Evolutionary conservation across 352 stramenopile genomes (phyloP).

Genomic region (Pythium grandisporangium): DNA sequence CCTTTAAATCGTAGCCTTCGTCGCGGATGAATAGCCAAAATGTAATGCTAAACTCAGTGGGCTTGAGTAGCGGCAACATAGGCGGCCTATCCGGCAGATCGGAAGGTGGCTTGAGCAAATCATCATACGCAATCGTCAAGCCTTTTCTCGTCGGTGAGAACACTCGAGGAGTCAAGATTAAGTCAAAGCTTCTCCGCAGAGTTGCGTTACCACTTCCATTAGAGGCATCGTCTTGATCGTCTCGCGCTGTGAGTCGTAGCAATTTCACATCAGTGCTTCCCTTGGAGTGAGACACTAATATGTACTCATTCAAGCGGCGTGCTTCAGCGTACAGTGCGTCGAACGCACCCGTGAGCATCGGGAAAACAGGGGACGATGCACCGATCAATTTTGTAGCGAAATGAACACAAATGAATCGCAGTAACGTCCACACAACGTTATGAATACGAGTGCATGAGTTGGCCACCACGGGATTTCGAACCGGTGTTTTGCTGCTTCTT

Average conservation of each 20-base stretch:
- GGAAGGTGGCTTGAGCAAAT: constrained; percentile 26
- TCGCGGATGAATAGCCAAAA: constrained; percentile 73
- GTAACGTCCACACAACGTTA: neutral
- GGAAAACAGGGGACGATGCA: no score
- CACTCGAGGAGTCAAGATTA: constrained; percentile 41
- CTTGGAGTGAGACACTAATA: no score
- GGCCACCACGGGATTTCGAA: no score
- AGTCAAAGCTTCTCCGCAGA: constrained; percentile 51
- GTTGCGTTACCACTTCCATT: no score
- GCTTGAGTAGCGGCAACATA: constrained; percentile 52
- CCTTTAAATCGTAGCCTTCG: constrained; percentile 13
- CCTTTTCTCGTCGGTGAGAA: constrained; percentile 55
- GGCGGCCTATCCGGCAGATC: constrained; percentile 1
- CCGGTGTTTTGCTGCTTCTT: no score
- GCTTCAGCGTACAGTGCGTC: no score
- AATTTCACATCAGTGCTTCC: no score
- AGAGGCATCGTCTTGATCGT: neutral
- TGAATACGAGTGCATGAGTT: no score
- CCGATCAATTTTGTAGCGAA: neutral
- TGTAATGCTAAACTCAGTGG: constrained; percentile 83
- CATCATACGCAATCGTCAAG: constrained; percentile 41
- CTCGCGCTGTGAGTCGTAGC: no score
- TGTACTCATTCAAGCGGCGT: no score
- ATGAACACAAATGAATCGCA: neutral
- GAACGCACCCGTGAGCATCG: no score